These are phyloP conservation scores for Penicillium tannophilum DNA, from an alignment of 495 filamentous ascomycete species.

Conservation along the genomic window DNA sequence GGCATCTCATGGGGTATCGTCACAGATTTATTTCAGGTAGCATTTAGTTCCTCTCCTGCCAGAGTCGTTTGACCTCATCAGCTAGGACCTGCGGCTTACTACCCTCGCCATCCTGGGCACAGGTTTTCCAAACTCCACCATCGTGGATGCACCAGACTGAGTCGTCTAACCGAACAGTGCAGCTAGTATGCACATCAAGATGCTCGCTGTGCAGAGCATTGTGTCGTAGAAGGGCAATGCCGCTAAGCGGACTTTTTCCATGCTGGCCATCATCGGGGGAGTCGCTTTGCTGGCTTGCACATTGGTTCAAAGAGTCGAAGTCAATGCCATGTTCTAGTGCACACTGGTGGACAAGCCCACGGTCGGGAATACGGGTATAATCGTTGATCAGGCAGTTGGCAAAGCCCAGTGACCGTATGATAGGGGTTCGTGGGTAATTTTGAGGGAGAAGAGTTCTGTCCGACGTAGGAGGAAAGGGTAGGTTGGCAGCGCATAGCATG, in stretches of 20 bases:
- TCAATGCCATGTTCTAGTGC: conserved; percentile 86
- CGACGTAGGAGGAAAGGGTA: conserved; percentile 44
- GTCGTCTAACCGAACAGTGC: conserved; percentile 81
- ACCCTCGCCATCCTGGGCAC: conserved; percentile 58
- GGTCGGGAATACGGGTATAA: conserved; percentile 73
- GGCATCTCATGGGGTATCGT: conserved; percentile 10
- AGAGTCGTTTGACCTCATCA: conserved; percentile 62
- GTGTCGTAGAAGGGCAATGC: conserved; percentile 67
- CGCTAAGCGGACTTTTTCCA: conserved; percentile 45
- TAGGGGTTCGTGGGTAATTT: conserved; percentile 54
- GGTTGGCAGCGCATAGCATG: conserved; percentile 80
- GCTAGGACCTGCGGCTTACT: conserved; percentile 71
- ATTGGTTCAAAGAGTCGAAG: conserved; percentile 80
- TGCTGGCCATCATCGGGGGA: conserved; percentile 60
- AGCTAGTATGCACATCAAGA: conserved; percentile 77
- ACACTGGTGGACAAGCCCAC: conserved; percentile 76
- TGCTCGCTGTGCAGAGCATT: conserved; percentile 72
- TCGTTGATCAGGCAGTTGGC: conserved; percentile 79
- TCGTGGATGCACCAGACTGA: conserved; percentile 84
- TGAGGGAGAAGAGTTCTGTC: conserved; percentile 30
- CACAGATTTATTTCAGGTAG: background rate
- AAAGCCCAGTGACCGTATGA: conserved; percentile 88
- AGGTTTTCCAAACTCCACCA: conserved; percentile 77
- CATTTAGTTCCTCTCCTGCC: conserved; percentile 34
- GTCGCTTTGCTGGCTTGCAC: conserved; percentile 56